Evolutionary conservation across 1,284 basidiomycete genomes (phyloP).

Genomic region (Somion occarium): DNA sequence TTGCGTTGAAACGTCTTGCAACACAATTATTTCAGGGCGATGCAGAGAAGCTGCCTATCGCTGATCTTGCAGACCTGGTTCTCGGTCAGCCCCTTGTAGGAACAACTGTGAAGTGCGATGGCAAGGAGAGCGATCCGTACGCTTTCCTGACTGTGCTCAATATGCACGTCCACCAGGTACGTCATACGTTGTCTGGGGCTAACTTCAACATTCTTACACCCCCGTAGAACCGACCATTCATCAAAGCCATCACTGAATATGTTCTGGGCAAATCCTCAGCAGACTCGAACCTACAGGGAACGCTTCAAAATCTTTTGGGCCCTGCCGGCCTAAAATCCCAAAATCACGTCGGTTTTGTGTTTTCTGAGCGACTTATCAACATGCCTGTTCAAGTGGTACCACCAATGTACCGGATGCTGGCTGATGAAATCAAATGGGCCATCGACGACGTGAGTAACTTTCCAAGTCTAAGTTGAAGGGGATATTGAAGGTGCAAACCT

Average conservation of each 20-base stretch:
- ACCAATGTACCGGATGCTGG: slow-evolving; percentile 86
- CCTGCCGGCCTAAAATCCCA: slow-evolving; percentile 27
- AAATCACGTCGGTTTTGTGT: slow-evolving; percentile 71
- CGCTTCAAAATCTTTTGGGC: slow-evolving; percentile 50
- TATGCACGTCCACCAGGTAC: slow-evolving; percentile 71
- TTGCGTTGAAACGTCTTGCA: slow-evolving; percentile 79
- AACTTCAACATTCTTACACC: neutral
- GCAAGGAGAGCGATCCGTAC: slow-evolving; percentile 83
- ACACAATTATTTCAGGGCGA: slow-evolving; percentile 82
- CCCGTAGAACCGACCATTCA: slow-evolving; percentile 59
- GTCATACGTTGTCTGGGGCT: slow-evolving; percentile 14
- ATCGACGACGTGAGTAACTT: slow-evolving; percentile 50
- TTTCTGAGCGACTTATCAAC: slow-evolving; percentile 86
- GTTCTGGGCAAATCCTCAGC: slow-evolving; percentile 31
- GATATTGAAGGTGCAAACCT: neutral
- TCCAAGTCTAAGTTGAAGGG: neutral
- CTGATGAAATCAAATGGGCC: slow-evolving; percentile 73
- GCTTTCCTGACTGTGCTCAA: slow-evolving; percentile 82
- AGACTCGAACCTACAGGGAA: slow-evolving; percentile 45
- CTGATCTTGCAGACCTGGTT: slow-evolving; percentile 76
- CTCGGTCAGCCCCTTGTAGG: slow-evolving; percentile 72
- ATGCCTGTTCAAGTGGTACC: slow-evolving; percentile 90
- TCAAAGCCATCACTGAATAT: slow-evolving; percentile 72
- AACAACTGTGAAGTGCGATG: slow-evolving; percentile 91
- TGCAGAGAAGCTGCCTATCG: slow-evolving; percentile 63